Conservation (phyloP, 2,329 filamentous ascomycete genomes). For the Metarhizium brunneum region DNA sequence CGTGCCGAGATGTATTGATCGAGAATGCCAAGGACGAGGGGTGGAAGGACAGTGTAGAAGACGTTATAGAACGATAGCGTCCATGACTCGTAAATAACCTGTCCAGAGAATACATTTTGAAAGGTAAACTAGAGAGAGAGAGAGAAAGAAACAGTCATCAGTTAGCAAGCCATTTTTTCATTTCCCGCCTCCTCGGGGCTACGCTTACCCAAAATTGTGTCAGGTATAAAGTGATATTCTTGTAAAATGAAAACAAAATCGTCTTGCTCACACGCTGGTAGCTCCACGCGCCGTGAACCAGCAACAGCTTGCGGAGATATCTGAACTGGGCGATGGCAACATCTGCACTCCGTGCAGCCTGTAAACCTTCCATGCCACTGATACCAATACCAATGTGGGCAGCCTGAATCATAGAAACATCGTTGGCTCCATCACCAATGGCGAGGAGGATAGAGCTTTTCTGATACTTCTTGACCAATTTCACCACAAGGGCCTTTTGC, state of each 20-base stretch:
- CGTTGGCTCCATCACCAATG: slow-evolving; percentile 95
- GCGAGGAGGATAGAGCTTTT: slow-evolving; percentile 86
- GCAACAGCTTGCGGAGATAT: slow-evolving; percentile 82
- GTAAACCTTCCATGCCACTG: slow-evolving; percentile 91
- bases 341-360: slow-evolving; percentile 91
- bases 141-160: not conserved
- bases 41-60: slow-evolving; percentile 89
- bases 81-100: slow-evolving; percentile 99
- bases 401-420: slow-evolving; percentile 99
- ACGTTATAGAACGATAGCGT: slow-evolving; percentile 99
- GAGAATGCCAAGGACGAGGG: slow-evolving; percentile 89
- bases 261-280: slow-evolving; percentile 96
- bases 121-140: slow-evolving; percentile 65
- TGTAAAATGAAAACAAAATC: slow-evolving; percentile 98
- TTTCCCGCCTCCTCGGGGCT: not conserved
- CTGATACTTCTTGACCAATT: slow-evolving; percentile 88
- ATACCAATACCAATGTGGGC: slow-evolving; percentile 97
- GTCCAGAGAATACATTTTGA: slow-evolving; percentile 94
- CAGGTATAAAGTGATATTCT: slow-evolving; percentile 98
- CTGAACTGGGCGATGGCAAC: slow-evolving; percentile 94
- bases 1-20: slow-evolving; percentile 96
- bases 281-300: slow-evolving; percentile 95
- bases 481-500: slow-evolving; percentile 95
- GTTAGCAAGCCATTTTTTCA: not conserved
- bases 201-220: slow-evolving; percentile 91